Base-by-base conservation (phyloP, 2,329 filamentous ascomycete species). In the Coniochaeta sp. region DNA sequence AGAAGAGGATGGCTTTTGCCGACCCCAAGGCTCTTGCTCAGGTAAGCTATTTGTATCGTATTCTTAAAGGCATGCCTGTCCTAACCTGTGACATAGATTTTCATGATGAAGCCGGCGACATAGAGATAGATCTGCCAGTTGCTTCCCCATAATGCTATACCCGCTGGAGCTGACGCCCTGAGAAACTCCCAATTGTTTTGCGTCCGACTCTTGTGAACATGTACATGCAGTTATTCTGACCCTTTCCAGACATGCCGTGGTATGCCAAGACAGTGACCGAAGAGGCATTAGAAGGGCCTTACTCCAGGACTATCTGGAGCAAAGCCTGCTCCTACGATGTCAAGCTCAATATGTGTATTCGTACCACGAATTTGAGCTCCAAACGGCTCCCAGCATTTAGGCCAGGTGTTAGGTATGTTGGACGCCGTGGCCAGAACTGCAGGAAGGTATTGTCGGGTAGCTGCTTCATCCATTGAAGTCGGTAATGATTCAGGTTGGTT, bases 1-100 rank as follows among this genome's bases (percentile, higher is more conserved):
- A 95, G 67, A 98, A 98, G 79, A 87, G 86, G 68, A 85, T 88
- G 77, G 92, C 93, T 2, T 83, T 92, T 61, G 83, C 91, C 77
- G 90, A 97, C 72, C 82, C 87, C 56, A 86, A 89, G 69, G 90
- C 92, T 16, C 75, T 98, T 69, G 93, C 93, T 72, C 92, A 97
- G 86, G 90, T 93, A 76, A 73, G 78, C 2, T 32, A 26, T 38
- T 64, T 34, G 42, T 50, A 17, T n/a, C 24, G 30, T 8, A 14
- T 40, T 28, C 44, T 36, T 4, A 8, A 40, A 55, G 50, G 12
- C 42, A 19, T 22, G 19, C 12, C 32, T 26, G 14, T 36, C 61
- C 69, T 67, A 67, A 69, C 59, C 62, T 26, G 10, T 26, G 4
- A 28, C 14, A 16, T 63, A 87, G 84, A 89, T 89, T 69, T 87